Base-by-base conservation (phyloP, 106 monocot genomes). In the Gastrodia elata region DNA sequence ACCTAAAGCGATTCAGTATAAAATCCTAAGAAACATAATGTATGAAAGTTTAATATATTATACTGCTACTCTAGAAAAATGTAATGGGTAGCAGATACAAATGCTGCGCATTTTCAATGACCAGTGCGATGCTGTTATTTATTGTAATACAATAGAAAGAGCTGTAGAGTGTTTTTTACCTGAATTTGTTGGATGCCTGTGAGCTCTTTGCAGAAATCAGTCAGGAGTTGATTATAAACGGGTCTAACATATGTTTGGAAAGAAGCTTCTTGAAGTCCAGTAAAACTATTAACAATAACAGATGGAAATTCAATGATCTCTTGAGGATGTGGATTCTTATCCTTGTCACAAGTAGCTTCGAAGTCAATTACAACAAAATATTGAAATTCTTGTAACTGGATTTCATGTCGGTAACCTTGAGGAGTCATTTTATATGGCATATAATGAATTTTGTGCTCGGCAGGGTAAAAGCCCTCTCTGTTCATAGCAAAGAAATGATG, bases 331-430 rank as follows among this genome's bases (percentile, higher is more conserved):
- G 77, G 82, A 42, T 82, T 89, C 44, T 75, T 87, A 57, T 89
- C 89, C 77, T 92, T 89, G 74, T 95, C 95, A 76, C 95, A 92
- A 44, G 95, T 95, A 79, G 95, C 95, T 76, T 95, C 95, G 74
- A 95, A 95, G 75, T 95, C 95, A 39, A 92, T 89, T 65, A 95
- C 95, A 73, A 95, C 95, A 81, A 95, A 95, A 77, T 92, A 95
- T 15, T 95, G 89, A 84, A 95, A 95, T 61, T 92, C 92, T 74
- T 95, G 95, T 77, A 82, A 78, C 35, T 89, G 81, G 48, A 78
- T 43, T 40, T 80, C 85, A 82, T 78, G 78, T 20, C 78, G 78
- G 25, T 79, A 75, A 55, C 78, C 81, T 79, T 88, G 94, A 77
- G 80, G 77, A 76, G 79, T 64, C 83, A 91, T 81, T 69, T 80